A percentile compares a stretch with the other conserved stretches of the same genome.
Evolutionary conservation across 2,329 filamentous ascomycete genomes (phyloP).

Genomic region (Neocatenulostroma microsporum): DNA sequence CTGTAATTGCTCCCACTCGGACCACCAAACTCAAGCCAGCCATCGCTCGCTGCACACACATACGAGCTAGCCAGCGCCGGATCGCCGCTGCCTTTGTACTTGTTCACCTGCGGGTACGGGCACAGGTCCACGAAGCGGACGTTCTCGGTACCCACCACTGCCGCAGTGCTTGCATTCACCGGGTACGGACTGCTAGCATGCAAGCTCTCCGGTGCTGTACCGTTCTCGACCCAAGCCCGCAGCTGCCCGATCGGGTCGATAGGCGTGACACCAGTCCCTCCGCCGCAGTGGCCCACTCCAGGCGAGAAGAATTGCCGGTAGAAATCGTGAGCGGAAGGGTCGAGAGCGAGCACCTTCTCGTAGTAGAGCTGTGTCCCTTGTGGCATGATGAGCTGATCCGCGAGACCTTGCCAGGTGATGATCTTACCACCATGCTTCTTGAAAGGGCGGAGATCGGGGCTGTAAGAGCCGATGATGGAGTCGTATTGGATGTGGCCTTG

Average conservation of each 20-base stretch:
- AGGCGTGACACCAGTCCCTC: conserved; percentile 24
- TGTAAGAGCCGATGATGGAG: conserved; percentile 29
- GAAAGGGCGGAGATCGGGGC: conserved; percentile 33
- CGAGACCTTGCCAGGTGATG: conserved; percentile 35
- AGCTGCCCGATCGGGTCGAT: conserved; percentile 11
- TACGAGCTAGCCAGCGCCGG: too few species aligned
- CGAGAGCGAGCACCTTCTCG: conserved; percentile 20
- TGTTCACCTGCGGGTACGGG: too few species aligned
- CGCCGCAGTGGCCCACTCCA: conserved; percentile 30
- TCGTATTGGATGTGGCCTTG: conserved; percentile 19
- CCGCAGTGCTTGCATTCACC: conserved; percentile 2
- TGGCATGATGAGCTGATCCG: conserved; percentile 32
- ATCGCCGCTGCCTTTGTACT: too few species aligned
- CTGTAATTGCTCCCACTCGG: too few species aligned
- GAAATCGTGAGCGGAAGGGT: conserved; percentile 24
- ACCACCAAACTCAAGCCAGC: too few species aligned
- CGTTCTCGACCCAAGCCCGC: conserved; percentile 24
- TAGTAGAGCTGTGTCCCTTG: conserved; percentile 33
- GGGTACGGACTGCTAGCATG: conserved; percentile 6
- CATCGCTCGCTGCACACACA: too few species aligned
- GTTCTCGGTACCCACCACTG: conserved; percentile 5
- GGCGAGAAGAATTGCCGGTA: conserved; percentile 33
- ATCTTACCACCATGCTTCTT: conserved; percentile 33
- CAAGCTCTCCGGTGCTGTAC: conserved; percentile 17
- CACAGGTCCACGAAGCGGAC: conserved; percentile 5